Evolutionary conservation across 176 grass and related monocot genomes (phyloP), one percentile per base, ranked within the genome.

Genomic region (Zoysia japonica): DNA sequence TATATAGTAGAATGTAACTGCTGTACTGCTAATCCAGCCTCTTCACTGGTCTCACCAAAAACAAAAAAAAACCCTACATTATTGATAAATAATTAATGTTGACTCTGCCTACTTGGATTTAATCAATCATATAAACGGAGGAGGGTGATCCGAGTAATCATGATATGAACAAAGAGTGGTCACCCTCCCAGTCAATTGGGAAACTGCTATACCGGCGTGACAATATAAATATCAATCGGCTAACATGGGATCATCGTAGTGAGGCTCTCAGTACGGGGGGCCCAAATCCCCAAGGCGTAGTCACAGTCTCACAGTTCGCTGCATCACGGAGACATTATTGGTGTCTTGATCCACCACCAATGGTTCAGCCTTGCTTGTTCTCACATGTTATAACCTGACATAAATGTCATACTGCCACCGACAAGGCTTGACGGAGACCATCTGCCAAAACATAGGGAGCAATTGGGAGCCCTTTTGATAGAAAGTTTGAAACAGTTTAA

Each of bases 21-120:
- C 65, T 80, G 63, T 28, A 28, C 77, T 76, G 66, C 56, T 76
- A 49, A 28, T 77, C 42, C 59, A 49, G 56, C 57, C 50, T 66
- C 59, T 72, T 80, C 47, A 54, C 40, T 19, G 64, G 13, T 46
- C 5, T 39, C 77, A 81, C 36, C 57, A 77, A 71, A 28, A 28
- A n/a, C n/a, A n/a, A 13, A 50, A 73, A 11, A 85, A 16, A 28
- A 28, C 0, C 28, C 61, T 63, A 82, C 78, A 89, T 61, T 85
- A 89, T 85, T 39, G 5, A 89, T 83, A 82, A 52, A 76, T 84
- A 82, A 61, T 65, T 80, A 88, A 38, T 15, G 49, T n/a, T 72
- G 49, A 74, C 43, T 41, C 74, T 14, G 11, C 6, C 9, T 28
- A 17, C 51, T 55, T 49, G 16, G 49, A 65, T 77, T 11, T 75